Base-by-base conservation (phyloP, 352 stramenopile genomes). In the Globisporangium takayamanum region DNA sequence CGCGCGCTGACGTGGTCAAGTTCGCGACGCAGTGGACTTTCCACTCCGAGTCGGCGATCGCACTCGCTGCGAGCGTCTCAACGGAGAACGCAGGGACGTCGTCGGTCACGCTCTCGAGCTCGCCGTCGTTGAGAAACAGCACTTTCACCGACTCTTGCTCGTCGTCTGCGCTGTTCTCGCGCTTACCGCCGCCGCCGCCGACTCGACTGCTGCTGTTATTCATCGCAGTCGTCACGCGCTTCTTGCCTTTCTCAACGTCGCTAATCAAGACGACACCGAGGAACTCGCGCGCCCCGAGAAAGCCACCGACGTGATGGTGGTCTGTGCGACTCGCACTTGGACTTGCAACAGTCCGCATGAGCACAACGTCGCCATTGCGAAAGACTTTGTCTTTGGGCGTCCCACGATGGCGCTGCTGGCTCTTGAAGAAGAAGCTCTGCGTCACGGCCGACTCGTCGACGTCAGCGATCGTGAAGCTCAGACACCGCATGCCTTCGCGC, bases 121-220 rank as follows among this genome's bases (percentile, higher is more conserved):
- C 84, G 11, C 77, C 78, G 49, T 91, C 81, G 54, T 89, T 90
- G 4, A 95, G 63, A 44, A 95, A 92, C 33, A 92, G 62, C 15
- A 95, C 69, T 10, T 82, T 84, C 7, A 89, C 66, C 3, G 75
- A 66, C 33, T 92, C 85, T 51, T 90, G 75, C 56, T 88, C 80
- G 36, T 87, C 72, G 11, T 15, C 8, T 14, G 44, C 44, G 10
- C 18, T 20, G 20, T 6, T 20, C 5, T 25, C n/a, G 44, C 44
- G 18, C 8, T 25, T 22, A 14, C 18, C 18, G 8, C 5, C 15
- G 41, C 41, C 18, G 28, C 28, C 15, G 41, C 41, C 18, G 28
- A 3, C 28, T 33, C 28, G 28, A 47, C 2, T 47, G 41, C 41
- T 18, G 14, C 18, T 47, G 41, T 20, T 47, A 14, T 47, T 47